phyloP scores from a whole-genome alignment of 1,284 basidiomycete genomes.

The Naganishia cerealis region DNA sequence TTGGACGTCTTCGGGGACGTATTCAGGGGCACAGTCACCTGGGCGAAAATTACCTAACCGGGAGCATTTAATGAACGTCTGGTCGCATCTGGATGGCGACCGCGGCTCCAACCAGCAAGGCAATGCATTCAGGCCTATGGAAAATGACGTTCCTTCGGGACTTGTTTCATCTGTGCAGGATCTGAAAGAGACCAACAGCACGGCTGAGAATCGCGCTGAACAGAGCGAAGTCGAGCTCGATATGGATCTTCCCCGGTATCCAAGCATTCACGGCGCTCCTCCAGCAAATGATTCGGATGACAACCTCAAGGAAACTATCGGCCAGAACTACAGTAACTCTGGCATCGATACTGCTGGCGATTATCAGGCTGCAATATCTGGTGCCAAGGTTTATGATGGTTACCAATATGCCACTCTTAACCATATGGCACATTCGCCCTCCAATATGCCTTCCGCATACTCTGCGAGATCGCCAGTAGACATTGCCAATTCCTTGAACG shows the following conservation, averaged over 20 bases:
- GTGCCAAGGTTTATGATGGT: conserved; percentile 10
- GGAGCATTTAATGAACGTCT: conserved; percentile 35
- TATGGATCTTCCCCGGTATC: conserved; percentile 31
- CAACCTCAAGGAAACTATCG: background rate
- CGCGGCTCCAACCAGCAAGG: conserved; percentile 1
- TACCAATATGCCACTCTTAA: conserved; percentile 29
- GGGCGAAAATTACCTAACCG: conserved; percentile 20
- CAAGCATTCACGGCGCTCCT: conserved; percentile 23
- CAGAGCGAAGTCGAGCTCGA: conserved; percentile 25
- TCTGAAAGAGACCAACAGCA: conserved; percentile 15
- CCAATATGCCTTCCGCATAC: conserved; percentile 4
- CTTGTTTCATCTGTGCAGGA: conserved; percentile 30
- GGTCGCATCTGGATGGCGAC: conserved; percentile 31
- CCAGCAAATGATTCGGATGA: conserved; percentile 10
- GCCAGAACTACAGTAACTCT: conserved; percentile 3
- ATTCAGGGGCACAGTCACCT: conserved; percentile 29
- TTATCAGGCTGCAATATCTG: background rate
- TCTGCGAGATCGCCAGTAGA: conserved; percentile 2
- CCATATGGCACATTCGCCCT: conserved; percentile 14
- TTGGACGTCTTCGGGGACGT: conserved; percentile 22
- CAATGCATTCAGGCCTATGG: conserved; percentile 20
- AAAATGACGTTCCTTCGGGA: conserved; percentile 22
- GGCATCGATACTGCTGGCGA: conserved; percentile 7
- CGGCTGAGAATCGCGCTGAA: background rate
- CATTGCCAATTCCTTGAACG: conserved; percentile 5